Evolutionary conservation across 192 early-diverging fungal species (phyloP), one percentile per base, ranked within the genome.

Genomic region (Podila minutissima): DNA sequence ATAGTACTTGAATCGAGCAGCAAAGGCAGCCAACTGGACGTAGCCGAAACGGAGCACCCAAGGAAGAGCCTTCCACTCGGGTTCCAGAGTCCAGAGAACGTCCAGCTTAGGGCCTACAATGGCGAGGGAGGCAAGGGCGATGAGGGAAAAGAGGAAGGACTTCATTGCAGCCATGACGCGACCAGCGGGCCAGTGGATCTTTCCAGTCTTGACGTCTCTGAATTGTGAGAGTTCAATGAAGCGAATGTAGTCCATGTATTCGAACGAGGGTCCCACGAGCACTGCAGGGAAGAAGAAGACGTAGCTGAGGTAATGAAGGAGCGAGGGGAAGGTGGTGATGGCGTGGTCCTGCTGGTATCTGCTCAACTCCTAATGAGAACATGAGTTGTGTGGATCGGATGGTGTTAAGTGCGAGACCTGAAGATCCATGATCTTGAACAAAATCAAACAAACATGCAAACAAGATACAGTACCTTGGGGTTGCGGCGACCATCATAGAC

Each of bases 281-380:
- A 97, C 93, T 2, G 91, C 89, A 31, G 90, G 89, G 75, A 96
- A 97, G 85, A 97, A 99, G 82, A 94, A 95, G 53, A 93, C 83
- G 83, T 93, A 99, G 37, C 95, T 95, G 66, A 96, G 82, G 72
- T 88, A 98, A 84, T 92, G 92, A 32, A 95, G 82, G 41, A 97
- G 64, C 2, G 84, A 67, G 0, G 97, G 97, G 72, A 88, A 84
- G 17, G 74, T 60, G 4, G 59, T 60, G 49, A 97, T 87, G 19
- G 89, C 88, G 60, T 90, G 88, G 11, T 83, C 85, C 50, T 82
- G 73, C 74, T 97, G 93, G 76, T 96, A 91, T 53, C 82, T 75
- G 7, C 90, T 85, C 53, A 95, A 81, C 13, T 89, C 85, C 87
- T 92, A 48, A 13, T 55, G 24, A 26, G 17, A 13, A 7, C 41